A percentile compares a stretch with the other conserved stretches of the same genome.
These are phyloP conservation scores for Desmodesmus armatus DNA, from an alignment of 139 green algal genomes.

Conservation along the genomic window DNA sequence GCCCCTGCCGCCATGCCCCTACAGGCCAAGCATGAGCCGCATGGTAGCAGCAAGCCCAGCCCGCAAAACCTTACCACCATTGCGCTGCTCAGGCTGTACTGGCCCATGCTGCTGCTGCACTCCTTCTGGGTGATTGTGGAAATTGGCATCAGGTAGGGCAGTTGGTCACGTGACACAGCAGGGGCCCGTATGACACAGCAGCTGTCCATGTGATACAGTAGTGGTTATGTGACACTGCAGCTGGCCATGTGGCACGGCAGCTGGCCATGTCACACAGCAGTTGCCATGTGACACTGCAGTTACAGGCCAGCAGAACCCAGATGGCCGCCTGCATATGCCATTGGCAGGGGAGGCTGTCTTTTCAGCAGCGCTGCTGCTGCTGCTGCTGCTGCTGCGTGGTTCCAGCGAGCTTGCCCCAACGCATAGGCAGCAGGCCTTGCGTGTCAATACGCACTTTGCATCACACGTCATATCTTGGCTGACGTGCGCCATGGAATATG, in stretches of 20 bases:
- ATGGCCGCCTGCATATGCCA: no score
- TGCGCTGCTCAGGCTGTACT: constrained; percentile 66
- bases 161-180: neutral
- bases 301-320: neutral
- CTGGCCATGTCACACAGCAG: neutral
- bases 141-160: constrained; percentile 58
- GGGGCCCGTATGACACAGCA: no score
- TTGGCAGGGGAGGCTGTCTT: no score
- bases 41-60: neutral
- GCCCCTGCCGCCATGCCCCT: neutral
- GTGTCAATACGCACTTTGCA: neutral
- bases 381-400: neutral
- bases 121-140: constrained; percentile 64
- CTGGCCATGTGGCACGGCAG: neutral
- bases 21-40: neutral
- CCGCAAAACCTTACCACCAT: constrained; percentile 54
- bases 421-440: neutral
- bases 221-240: neutral
- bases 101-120: constrained; percentile 57
- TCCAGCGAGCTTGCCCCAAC: neutral
- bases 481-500: no score
- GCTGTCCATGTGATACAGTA: neutral
- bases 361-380: constrained; percentile 3
- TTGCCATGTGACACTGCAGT: neutral
- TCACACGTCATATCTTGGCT: no score